Evolutionary conservation across 2,329 filamentous ascomycete genomes (phyloP).

Genomic region (Trichophyton benhamiae): DNA sequence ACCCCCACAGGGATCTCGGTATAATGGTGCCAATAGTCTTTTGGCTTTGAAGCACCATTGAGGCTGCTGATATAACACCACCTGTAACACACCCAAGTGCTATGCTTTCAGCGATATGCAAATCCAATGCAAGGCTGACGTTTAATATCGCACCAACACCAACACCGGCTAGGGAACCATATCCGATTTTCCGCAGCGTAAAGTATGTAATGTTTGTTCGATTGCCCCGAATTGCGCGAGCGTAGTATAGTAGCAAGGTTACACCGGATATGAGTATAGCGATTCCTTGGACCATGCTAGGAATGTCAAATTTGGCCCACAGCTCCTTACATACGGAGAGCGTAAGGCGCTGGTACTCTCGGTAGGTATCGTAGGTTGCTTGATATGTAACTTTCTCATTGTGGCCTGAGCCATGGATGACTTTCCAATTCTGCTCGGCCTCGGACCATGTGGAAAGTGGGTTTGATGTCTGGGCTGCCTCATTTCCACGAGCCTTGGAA

Average conservation of each 20-base stretch:
- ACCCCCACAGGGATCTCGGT: slow-evolving; percentile 76
- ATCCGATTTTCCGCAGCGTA: slow-evolving; percentile 40
- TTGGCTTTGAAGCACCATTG: slow-evolving; percentile 30
- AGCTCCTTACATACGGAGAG: slow-evolving; percentile 66
- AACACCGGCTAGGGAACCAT: slow-evolving; percentile 38
- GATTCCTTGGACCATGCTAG: slow-evolving; percentile 73
- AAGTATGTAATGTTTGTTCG: slow-evolving; percentile 41
- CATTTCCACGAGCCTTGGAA: slow-evolving; percentile 56
- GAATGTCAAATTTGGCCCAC: slow-evolving; percentile 86
- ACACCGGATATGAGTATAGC: slow-evolving; percentile 57
- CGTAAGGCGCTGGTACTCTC: slow-evolving; percentile 64
- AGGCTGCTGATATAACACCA: slow-evolving; percentile 33
- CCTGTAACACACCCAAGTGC: slow-evolving; percentile 33
- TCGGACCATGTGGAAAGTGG: slow-evolving; percentile 48
- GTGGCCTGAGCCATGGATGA: slow-evolving; percentile 30
- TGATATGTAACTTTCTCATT: slow-evolving; percentile 28
- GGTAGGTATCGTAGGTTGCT: slow-evolving; percentile 46
- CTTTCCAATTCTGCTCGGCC: slow-evolving; percentile 45
- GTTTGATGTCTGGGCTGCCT: slow-evolving; percentile 46
- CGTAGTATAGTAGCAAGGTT: slow-evolving; percentile 59
- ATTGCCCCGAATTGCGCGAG: slow-evolving; percentile 44
- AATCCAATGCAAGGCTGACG: slow-evolving; percentile 19
- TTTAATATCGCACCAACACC: slow-evolving; percentile 18
- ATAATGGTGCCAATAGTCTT: slow-evolving; percentile 39
- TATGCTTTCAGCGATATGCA: slow-evolving; percentile 23